Evolutionary conservation across 1,139 yeast species (phyloP).

Genomic region (Magnusiomyces tetraspermus): DNA sequence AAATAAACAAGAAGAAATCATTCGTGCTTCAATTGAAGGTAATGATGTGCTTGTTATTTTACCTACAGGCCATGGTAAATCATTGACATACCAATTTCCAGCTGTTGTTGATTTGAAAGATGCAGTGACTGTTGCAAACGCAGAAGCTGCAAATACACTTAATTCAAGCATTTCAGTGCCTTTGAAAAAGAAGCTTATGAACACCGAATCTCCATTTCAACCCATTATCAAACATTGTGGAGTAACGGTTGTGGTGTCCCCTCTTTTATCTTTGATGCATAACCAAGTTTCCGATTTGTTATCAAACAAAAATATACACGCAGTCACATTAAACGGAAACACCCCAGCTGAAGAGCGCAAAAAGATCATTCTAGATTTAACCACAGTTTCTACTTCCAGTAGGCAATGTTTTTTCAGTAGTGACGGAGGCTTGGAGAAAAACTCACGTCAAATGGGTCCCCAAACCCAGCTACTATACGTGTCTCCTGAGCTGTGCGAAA

Average conservation of each 20-base stretch:
- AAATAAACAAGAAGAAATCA: constrained; percentile 64
- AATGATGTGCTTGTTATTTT: constrained; percentile 75
- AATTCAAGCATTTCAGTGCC: too few relatives aligned
- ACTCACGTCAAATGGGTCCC: constrained; percentile 14
- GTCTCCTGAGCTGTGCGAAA: constrained; percentile 55
- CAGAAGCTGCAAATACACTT: background rate
- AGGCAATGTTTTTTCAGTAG: background rate
- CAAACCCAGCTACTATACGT: constrained; percentile 53
- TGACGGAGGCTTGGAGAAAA: background rate
- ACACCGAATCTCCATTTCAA: background rate
- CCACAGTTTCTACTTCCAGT: constrained; percentile 3
- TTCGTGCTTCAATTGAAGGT: constrained; percentile 57
- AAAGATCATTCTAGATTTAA: constrained; percentile 18
- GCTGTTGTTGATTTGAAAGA: constrained; percentile 40
- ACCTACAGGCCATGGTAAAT: constrained; percentile 94
- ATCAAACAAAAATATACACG: constrained; percentile 49
- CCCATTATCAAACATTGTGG: constrained; percentile 32
- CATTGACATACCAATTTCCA: constrained; percentile 78
- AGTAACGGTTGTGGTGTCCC: constrained; percentile 78
- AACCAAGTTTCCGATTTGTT: constrained; percentile 72
- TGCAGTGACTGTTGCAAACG: constrained; percentile 4
- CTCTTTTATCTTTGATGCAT: constrained; percentile 82
- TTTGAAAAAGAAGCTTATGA: too few relatives aligned
- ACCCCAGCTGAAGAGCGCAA: constrained; percentile 17
- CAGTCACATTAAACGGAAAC: constrained; percentile 35